Base-by-base conservation (phyloP, 129 eudicot genomes). In the Chrysanthemum makinoi region DNA sequence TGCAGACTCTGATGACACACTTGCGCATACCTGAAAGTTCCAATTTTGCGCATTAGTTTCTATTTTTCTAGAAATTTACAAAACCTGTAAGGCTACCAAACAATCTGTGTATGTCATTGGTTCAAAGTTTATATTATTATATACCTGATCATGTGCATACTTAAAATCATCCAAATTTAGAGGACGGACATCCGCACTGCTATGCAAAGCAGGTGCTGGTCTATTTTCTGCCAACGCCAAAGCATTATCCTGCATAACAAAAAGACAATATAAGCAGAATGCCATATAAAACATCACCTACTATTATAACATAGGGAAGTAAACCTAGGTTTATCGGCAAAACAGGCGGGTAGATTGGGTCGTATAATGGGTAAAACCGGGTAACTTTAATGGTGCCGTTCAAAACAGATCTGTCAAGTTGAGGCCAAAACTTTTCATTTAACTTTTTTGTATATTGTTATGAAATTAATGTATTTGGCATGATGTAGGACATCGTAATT, bases 131-230 rank as follows among this genome's bases (percentile, higher is more conserved):
- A 10, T 7, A 10, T 22, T 2, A 16, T 43, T 8, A 17, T 14
- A 14, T 86, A 92, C 98, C 98, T 93, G 98, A 28, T 93, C 96
- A 66, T 93, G 98, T 11, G 98, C 98, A 75, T 73, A 85, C 68
- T 82, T 89, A 56, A 93, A 89, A 79, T 93, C 98, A 15, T 86
- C 95, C 81, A 83, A 83, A 78, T 66, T 89, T 69, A 93, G 30
- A 44, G 95, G 82, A 15, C 98, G 96, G 64, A 89, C 79, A 63
- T 89, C 98, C 10, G 82, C 83, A 69, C 96, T 87, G 84, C 82
- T 82, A 63, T 80, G 86, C 73, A 93, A 77, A 47, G 85, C 83
- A 72, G 96, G 98, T 48, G 65, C 56, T 22, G 88, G 83, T 66
- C 80, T 85, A 56, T 82, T 87, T 75, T 93, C 98, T 20, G 86